phyloP scores from a whole-genome alignment of 192 early-diverging fungal genomes.

The Coemansia sp. region DNA sequence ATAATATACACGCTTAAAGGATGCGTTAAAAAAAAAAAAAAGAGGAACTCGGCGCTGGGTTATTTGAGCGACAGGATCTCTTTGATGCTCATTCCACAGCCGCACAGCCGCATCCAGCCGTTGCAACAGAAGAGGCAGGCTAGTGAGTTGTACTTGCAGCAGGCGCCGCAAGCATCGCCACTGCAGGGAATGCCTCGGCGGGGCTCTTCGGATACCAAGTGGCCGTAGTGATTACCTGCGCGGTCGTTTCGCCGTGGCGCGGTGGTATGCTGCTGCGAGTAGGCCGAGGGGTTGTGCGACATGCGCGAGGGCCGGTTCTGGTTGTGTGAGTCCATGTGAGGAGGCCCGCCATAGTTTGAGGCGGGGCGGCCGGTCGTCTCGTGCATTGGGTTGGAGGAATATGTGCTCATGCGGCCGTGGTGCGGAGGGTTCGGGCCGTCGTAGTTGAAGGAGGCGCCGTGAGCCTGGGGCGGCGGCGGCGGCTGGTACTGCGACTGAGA shows the following conservation, averaged over 20 bases:
- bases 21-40: not conserved
- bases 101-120: constrained; percentile 47
- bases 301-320: constrained; percentile 6
- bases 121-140: constrained; percentile 50
- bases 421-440: not conserved
- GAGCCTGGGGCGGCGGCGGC: not conserved
- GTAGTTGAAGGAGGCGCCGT: constrained; percentile 4
- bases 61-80: constrained; percentile 33
- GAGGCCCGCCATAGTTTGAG: constrained; percentile 10
- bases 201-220: constrained; percentile 38
- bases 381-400: constrained; percentile 6
- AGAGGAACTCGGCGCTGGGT: not conserved
- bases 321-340: constrained; percentile 6
- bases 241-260: constrained; percentile 4
- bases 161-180: constrained; percentile 43
- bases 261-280: constrained; percentile 9
- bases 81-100: constrained; percentile 46
- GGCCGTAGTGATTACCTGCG: constrained; percentile 38
- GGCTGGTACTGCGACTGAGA: constrained; percentile 1
- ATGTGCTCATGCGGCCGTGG: constrained; percentile 4
- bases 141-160: constrained; percentile 52
- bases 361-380: not conserved
- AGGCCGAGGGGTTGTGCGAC: constrained; percentile 1
- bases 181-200: constrained; percentile 27
- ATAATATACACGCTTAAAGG: not conserved